phyloP scores from a whole-genome alignment of 768 basidiomycete genomes.

The Mycena floridula region DNA sequence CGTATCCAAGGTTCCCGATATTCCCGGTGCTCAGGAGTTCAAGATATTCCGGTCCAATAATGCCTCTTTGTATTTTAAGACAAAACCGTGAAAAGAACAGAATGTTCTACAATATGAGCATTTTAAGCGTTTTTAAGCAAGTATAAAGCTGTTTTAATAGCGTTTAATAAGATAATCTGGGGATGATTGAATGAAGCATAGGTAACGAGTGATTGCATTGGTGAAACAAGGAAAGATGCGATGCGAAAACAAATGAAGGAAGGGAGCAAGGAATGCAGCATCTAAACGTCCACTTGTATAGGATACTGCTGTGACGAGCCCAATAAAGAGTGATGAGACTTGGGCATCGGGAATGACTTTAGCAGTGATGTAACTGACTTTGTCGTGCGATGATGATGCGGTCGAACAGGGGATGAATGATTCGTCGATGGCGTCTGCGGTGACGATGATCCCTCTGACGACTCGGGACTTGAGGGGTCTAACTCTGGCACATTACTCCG shows the following conservation, averaged over 20 bases:
- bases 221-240: background rate
- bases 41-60: too few species aligned
- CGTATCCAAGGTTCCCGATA: too few species aligned
- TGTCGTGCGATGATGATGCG: background rate
- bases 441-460: constrained; percentile 21
- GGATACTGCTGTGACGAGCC: background rate
- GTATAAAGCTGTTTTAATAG: too few species aligned
- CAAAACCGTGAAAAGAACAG: too few species aligned
- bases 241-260: background rate
- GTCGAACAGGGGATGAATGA: constrained; percentile 14
- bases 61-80: too few species aligned
- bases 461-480: constrained; percentile 28
- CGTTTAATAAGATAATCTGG: too few species aligned
- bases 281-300: background rate
- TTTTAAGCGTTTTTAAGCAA: too few species aligned
- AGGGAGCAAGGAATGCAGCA: background rate
- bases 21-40: too few species aligned
- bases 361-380: background rate
- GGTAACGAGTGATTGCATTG: background rate
- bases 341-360: background rate
- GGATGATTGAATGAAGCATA: too few species aligned
- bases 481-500: constrained; percentile 32
- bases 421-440: constrained; percentile 20
- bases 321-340: background rate
- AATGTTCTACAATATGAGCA: too few species aligned